A percentile compares a stretch with the other conserved stretches of the same genome.
Conservation (phyloP, 176 grass and related monocot species). For the Luzula sylvatica region DNA sequence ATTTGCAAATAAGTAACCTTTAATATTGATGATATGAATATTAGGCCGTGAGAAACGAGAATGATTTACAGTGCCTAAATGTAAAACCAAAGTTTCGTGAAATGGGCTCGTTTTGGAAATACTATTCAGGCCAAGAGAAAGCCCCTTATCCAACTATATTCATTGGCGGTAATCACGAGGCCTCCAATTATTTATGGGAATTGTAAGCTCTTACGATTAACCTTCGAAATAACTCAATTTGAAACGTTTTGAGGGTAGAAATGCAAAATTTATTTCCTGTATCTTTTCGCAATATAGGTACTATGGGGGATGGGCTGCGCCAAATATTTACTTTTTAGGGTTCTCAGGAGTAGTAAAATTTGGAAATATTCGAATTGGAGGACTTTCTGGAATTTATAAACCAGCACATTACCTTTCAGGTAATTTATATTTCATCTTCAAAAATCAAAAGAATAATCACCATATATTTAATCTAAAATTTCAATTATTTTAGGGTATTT, state of each 20-base stretch:
- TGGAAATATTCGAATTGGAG: constrained; percentile 88
- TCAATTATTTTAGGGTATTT: constrained; percentile 43
- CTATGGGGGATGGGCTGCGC: constrained; percentile 90
- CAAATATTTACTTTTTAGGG: constrained; percentile 89
- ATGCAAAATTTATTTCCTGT: background rate
- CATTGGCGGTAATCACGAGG: constrained; percentile 82
- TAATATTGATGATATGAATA: too few species aligned
- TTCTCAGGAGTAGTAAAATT: constrained; percentile 86
- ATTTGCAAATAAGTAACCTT: too few species aligned
- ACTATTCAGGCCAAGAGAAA: constrained; percentile 75
- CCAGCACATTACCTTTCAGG: constrained; percentile 38
- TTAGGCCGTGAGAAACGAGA: constrained; percentile 68
- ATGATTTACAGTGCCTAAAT: constrained; percentile 50
- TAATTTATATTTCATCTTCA: constrained; percentile 1
- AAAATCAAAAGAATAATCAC: background rate
- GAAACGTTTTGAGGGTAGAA: too few species aligned
- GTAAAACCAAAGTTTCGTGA: constrained; percentile 38
- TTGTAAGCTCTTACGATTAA: constrained; percentile 59
- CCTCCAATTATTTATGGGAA: constrained; percentile 93
- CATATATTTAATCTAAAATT: background rate
- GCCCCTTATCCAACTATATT: constrained; percentile 86
- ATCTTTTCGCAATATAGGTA: constrained; percentile 31
- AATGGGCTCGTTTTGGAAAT: constrained; percentile 93
- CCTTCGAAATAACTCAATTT: too few species aligned
- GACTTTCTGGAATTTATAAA: constrained; percentile 86